These are phyloP conservation scores for Pseudopediastrum boryanum DNA, from an alignment of 139 green algal genomes.

Conservation along the genomic window DNA sequence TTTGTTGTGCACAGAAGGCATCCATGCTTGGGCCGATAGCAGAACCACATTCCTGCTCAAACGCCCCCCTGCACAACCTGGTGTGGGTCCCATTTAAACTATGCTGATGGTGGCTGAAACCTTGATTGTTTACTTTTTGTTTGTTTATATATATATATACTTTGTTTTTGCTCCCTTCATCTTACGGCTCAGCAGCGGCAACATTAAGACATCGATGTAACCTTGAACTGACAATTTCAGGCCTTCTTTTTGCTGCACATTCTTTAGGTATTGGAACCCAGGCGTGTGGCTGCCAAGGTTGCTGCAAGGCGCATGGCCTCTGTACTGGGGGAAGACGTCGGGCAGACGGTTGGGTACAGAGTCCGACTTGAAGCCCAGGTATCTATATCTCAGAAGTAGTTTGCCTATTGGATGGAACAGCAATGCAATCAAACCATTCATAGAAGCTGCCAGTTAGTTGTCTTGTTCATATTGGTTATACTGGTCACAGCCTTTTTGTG, in stretches of 20 bases:
- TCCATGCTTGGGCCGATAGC: no score
- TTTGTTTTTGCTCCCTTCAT: no score
- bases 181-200: neutral
- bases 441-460: neutral
- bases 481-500: no score
- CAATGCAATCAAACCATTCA: neutral
- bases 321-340: constrained; percentile 54
- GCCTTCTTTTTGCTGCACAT: no score
- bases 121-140: neutral
- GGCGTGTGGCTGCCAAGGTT: constrained; percentile 68
- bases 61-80: no score
- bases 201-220: neutral
- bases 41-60: no score
- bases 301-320: constrained; percentile 69
- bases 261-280: constrained; percentile 61
- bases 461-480: no score
- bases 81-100: no score
- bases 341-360: constrained; percentile 51
- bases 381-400: neutral
- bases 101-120: neutral
- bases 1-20: no score
- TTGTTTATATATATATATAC: neutral
- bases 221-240: no score
- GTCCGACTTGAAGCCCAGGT: constrained; percentile 58
- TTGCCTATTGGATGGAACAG: neutral